Percentiles rank a stretch among this genome's conserved stretches.
Evolutionary conservation across 108 stramenopile species (phyloP).

Genomic region (Mediolabrus comicus): DNA sequence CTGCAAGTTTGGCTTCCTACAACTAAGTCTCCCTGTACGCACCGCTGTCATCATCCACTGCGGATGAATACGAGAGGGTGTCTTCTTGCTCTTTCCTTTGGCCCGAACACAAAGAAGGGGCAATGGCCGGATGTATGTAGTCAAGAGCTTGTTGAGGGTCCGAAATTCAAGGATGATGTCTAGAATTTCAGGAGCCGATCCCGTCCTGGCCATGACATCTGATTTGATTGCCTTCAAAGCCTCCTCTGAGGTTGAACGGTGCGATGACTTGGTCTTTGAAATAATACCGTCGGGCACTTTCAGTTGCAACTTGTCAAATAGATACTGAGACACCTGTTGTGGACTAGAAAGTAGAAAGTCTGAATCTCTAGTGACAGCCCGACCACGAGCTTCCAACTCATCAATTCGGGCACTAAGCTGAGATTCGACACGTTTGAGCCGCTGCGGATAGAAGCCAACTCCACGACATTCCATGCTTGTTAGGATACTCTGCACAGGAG

Average conservation of each 20-base stretch:
- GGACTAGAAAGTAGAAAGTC: conserved; percentile 50
- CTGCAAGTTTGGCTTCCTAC: conserved; percentile 64
- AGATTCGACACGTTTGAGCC: conserved; percentile 21
- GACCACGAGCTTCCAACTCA: conserved; percentile 23
- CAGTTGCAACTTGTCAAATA: conserved; percentile 48
- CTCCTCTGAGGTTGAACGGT: conserved; percentile 58
- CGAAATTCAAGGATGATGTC: conserved; percentile 56
- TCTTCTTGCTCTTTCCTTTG: conserved; percentile 16
- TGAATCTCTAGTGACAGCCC: conserved; percentile 28
- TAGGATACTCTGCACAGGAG: conserved; percentile 41
- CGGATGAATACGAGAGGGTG: conserved; percentile 33
- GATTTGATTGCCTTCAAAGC: conserved; percentile 44
- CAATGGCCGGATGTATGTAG: conserved; percentile 47
- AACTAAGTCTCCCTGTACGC: conserved; percentile 61
- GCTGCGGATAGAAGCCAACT: conserved; percentile 36
- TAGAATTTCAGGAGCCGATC: conserved; percentile 32
- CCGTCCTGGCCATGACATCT: conserved; percentile 6
- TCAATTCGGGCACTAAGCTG: conserved; percentile 28
- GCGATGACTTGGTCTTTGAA: conserved; percentile 27
- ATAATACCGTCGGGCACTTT: conserved; percentile 24
- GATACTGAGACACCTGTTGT: conserved; percentile 48
- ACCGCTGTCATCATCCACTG: conserved; percentile 58
- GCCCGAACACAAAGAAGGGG: conserved; percentile 24
- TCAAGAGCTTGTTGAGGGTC: conserved; percentile 45
- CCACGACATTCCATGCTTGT: conserved; percentile 56